Evolutionary conservation across 2,329 filamentous ascomycete genomes (phyloP).

Genomic region (Epicoccum sorghinum): DNA sequence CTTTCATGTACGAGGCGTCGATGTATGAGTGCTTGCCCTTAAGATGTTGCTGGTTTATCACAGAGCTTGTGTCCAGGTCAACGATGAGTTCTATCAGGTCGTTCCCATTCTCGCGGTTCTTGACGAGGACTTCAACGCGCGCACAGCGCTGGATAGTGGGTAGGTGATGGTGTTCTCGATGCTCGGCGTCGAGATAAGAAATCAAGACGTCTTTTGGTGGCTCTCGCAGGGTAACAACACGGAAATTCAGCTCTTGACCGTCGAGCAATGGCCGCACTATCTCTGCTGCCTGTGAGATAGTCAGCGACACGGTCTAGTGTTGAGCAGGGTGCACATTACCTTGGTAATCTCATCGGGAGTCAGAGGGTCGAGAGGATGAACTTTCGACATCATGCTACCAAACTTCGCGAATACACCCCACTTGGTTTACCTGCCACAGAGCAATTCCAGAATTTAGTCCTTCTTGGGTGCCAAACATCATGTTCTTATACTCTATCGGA

Average conservation of each 20-base stretch:
- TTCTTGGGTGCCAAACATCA: too few species aligned
- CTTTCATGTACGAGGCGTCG: conserved; percentile 57
- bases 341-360: conserved; percentile 11
- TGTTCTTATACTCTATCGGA: too few species aligned
- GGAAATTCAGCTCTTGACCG: conserved; percentile 49
- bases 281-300: conserved; percentile 27
- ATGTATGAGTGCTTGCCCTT: conserved; percentile 56
- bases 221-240: conserved; percentile 59
- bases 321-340: neutral
- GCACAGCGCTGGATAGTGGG: conserved; percentile 47
- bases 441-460: too few species aligned
- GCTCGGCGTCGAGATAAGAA: conserved; percentile 53
- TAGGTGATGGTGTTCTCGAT: conserved; percentile 29
- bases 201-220: conserved; percentile 58
- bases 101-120: conserved; percentile 46
- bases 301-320: neutral
- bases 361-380: conserved; percentile 16
- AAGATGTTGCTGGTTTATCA: conserved; percentile 41
- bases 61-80: conserved; percentile 24
- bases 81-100: conserved; percentile 40
- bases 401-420: too few species aligned
- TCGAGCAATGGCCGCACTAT: conserved; percentile 47
- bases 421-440: too few species aligned
- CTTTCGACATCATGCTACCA: neutral
- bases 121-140: conserved; percentile 47